A percentile compares a stretch with the other conserved stretches of the same genome.
These are phyloP conservation scores for Colletotrichum sp. DNA, from an alignment of 2,329 filamentous ascomycete species.

Conservation along the genomic window DNA sequence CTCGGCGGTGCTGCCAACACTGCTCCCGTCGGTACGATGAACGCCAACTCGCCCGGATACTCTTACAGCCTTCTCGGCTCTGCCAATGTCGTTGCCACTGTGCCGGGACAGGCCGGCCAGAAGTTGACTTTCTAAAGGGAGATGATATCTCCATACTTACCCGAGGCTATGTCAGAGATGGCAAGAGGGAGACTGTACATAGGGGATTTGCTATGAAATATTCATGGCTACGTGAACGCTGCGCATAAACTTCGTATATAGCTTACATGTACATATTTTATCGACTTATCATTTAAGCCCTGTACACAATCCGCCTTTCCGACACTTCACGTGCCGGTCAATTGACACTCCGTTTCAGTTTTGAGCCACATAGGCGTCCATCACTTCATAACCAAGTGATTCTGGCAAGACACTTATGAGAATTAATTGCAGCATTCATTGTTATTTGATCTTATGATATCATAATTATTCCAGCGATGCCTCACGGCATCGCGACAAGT, in stretches of 20 bases:
- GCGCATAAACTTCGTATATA: neutral
- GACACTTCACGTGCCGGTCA: neutral
- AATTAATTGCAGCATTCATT: neutral
- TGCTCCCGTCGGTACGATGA: constrained; percentile 43
- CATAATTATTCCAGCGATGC: neutral
- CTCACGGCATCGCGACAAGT: neutral
- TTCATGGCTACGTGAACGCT: neutral
- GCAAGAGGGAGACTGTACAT: neutral
- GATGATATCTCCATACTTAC: neutral
- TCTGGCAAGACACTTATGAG: fast-evolving
- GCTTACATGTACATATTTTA: neutral
- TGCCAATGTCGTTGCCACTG: constrained; percentile 44
- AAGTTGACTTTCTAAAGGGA: constrained; percentile 26
- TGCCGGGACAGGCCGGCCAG: constrained; percentile 38
- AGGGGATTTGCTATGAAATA: neutral
- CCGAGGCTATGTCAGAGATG: neutral
- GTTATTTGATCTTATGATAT: neutral
- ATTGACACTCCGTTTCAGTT: neutral
- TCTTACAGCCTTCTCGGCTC: constrained; percentile 46
- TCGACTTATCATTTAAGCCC: neutral
- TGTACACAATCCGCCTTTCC: neutral
- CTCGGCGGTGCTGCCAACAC: constrained; percentile 9
- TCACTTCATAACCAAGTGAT: neutral
- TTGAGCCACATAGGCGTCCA: neutral
- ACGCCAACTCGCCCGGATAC: constrained; percentile 55